These are phyloP conservation scores for Saccharum hybrid DNA, from an alignment of 202 grass and related monocot species.

Conservation along the genomic window DNA sequence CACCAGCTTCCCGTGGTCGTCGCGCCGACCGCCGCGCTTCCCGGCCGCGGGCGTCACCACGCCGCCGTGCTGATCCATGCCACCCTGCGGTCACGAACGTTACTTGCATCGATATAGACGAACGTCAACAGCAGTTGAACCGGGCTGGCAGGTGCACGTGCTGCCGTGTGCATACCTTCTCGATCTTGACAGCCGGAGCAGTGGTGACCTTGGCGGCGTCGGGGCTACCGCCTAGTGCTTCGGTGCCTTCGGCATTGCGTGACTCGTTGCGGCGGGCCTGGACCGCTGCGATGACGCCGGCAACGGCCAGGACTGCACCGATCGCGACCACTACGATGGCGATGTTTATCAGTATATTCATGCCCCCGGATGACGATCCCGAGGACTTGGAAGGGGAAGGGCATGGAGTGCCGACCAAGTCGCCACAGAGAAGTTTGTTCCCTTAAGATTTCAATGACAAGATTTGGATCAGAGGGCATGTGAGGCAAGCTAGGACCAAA, in stretches of 20 bases:
- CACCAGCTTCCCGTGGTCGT: constrained; percentile 55
- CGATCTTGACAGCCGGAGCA: constrained; percentile 36
- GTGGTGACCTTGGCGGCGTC: constrained; percentile 27
- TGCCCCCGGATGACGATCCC: neutral
- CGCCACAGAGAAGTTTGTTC: constrained; percentile 71
- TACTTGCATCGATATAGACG: neutral
- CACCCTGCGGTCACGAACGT: constrained; percentile 11
- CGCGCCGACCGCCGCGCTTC: constrained; percentile 50
- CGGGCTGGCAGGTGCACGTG: no score
- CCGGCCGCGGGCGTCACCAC: constrained; percentile 26
- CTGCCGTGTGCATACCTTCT: constrained; percentile 21
- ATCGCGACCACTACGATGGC: constrained; percentile 52
- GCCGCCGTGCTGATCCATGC: constrained; percentile 6
- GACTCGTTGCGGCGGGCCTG: constrained; percentile 40
- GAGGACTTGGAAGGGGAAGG: neutral
- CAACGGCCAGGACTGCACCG: constrained; percentile 44
- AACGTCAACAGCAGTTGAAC: neutral
- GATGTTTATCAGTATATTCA: constrained; percentile 56
- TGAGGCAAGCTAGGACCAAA: neutral
- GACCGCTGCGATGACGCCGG: constrained; percentile 39
- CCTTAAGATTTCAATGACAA: constrained; percentile 47
- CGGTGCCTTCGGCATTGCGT: neutral
- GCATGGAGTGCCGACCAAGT: constrained; percentile 44
- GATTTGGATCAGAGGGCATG: neutral
- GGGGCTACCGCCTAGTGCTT: constrained; percentile 30